Evolutionary conservation across 306 rosid species (phyloP), one percentile per base, ranked within the genome.

Genomic region (Urtica urens): DNA sequence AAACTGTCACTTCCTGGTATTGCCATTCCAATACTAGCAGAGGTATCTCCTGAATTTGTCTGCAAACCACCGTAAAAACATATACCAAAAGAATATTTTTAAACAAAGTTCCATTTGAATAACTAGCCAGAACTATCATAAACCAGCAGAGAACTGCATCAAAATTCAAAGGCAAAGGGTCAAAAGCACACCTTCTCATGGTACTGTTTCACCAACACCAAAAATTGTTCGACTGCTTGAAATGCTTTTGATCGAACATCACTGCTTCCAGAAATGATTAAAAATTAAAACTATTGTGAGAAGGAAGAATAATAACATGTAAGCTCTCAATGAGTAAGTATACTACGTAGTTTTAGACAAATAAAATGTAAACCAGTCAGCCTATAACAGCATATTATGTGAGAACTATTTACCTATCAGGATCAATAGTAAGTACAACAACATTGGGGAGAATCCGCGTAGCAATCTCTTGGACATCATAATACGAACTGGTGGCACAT

Each of bases 371-470:
- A n/a, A n/a, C n/a, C n/a, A n/a, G n/a, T n/a, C n/a, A n/a, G n/a
- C n/a, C n/a, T n/a, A n/a, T n/a, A n/a, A n/a, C n/a, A n/a, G 28
- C 4, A 44, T 50, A 40, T 39, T 38, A 24, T 17, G 27, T 12
- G 24, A 19, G 27, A 44, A 46, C 40, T 26, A 47, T 46, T 60
- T 27, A 88, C 99, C 93, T 82, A 79, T 92, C 99, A 22, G 93
- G 86, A 79, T 92, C 99, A 57, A 85, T 75, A 18, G 92, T 79
- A 35, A 92, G 99, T 37, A 92, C 85, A 53, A 92, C 79, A 59
- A 92, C 59, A 60, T 82, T 92, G 15, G 99, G 99, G 72, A 92
- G 99, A 65, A 85, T 85, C 66, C 94, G 78, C 51, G 96, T 82
- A 5, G 99, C 95, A 56, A 92, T 72, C 74, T 92, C 99, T 39